Evolutionary conservation across 116 monocot species (phyloP).

Genomic region (Cymodocea nodosa): DNA sequence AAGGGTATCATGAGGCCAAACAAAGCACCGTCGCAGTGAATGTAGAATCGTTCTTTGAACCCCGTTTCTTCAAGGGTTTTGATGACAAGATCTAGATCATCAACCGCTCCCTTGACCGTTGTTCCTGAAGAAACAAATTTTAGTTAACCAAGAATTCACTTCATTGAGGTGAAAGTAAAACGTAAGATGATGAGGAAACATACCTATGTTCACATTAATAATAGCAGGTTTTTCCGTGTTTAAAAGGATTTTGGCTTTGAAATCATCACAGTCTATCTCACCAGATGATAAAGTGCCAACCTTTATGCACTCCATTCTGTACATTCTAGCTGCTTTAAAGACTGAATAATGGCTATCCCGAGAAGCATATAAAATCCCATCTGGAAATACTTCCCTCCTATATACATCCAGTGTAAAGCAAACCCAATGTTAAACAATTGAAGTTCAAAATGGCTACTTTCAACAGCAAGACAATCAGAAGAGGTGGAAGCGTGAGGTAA

Average conservation of each 20-base stretch:
- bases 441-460: not conserved
- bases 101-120: constrained; percentile 92
- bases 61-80: constrained; percentile 70
- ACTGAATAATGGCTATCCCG: constrained; percentile 86
- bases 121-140: constrained; percentile 48
- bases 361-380: constrained; percentile 84
- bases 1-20: constrained; percentile 98
- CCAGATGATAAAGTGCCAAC: constrained; percentile 66
- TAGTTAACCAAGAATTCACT: not conserved
- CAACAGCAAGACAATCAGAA: not conserved
- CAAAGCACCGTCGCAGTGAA: constrained; percentile 92
- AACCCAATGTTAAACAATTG: constrained; percentile 2
- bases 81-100: constrained; percentile 92
- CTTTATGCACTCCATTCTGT: constrained; percentile 81
- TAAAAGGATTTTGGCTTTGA: constrained; percentile 39
- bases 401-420: constrained; percentile 35
- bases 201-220: constrained; percentile 92
- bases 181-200: not conserved
- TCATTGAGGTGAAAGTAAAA: not conserved
- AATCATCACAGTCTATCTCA: constrained; percentile 79
- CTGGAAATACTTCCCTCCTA: constrained; percentile 77
- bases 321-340: constrained; percentile 96
- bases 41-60: constrained; percentile 73
- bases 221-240: constrained; percentile 80
- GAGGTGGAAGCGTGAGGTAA: not conserved